Evolutionary conservation across 1,139 yeast genomes (phyloP), one percentile per base, ranked within the genome.

Genomic region (Hansenula lynferdii): DNA sequence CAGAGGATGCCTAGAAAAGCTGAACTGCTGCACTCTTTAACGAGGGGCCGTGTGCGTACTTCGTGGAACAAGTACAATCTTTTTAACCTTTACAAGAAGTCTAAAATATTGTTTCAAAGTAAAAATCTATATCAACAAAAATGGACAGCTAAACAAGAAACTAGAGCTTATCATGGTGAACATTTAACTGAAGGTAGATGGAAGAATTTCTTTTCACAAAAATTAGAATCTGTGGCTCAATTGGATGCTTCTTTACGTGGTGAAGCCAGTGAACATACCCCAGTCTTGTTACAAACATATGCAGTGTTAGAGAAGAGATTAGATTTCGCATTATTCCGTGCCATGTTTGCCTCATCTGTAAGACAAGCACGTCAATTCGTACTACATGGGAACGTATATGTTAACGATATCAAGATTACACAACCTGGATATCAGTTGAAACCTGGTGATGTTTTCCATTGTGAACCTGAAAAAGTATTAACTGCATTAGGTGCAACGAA

Each of bases 111-210:
- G 41, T 75, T 64, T 47, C 70, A 70, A 42, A 73, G 78, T 9
- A 77, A 75, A 55, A 75, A 89, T 14, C 65, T 86, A 42, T 92
- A 73, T 65, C 96, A 89, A 64, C 96, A 90, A 62, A 87, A 89
- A 65, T 92, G 96, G 90, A 66, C 72, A 9, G 83, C 97, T 39
- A 92, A 94, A 61, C 83, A 82, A 56, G 97, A 89, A 58, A 82
- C 97, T 5, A 77, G 98, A 65, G 84, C 94, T 2, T 92, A 92
- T 61, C 98, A 92, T 60, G 98, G 98, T 51, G 97, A 92, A 56
- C 90, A 85, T 58, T 64, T 92, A 42, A 84, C 94, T 1, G 98
- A 92, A 60, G 69, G 78, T 21, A 78, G 92, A 57, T 86, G 90
- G 79, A 79, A 83, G 57, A 69, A 79, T 22, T 62, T 76, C 37